Evolutionary conservation across 257 asterid species (phyloP), one percentile per base, ranked within the genome.

Genomic region (Datura wrightii): DNA sequence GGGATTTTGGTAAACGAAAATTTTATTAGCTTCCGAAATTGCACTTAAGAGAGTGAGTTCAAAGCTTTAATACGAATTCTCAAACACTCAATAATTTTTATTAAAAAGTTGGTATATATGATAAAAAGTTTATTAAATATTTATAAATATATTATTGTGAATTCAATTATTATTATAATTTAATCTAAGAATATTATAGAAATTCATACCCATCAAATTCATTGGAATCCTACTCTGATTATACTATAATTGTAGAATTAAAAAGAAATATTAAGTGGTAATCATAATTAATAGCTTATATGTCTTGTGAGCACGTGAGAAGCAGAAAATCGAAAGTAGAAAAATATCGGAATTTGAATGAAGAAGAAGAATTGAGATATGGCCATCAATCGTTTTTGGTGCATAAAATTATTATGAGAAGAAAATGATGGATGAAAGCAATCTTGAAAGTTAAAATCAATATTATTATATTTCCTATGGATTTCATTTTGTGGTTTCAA

Each of bases 351-450:
- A 24, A 72, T 60, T 84, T 63, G 93, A 87, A 88, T 91, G 93
- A 89, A 90, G 83, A 80, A 82, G 56, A 88, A 52, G 83, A 80
- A 79, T 55, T 82, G 80, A 88, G 90, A 79, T 86, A 86, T 79
- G 58, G 83, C 83, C 89, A 87, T 92, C 93, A 93, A 89, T 93
- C 93, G 84, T 85, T 83, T 55, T 84, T 48, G n/a, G 11, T 50
- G 60, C 39, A 74, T 48, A 2, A 39, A 48, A 74, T 74, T 74
- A 48, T 74, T 31, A 41, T 70, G 18, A 2, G 39, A 71, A 71
- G 41, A 71, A 1, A 70, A 71, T 4, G 80, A 71, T 69, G 54
- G 79, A 70, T 70, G 41, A 10, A 48, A 48, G n/a, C 48, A 10
- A 19, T 44, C 60, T 24, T 24, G 2, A 74, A 1, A 31, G 4